Evolutionary conservation across 495 filamentous ascomycete species (phyloP).

Genomic region (Hyaloscypha variabilis): DNA sequence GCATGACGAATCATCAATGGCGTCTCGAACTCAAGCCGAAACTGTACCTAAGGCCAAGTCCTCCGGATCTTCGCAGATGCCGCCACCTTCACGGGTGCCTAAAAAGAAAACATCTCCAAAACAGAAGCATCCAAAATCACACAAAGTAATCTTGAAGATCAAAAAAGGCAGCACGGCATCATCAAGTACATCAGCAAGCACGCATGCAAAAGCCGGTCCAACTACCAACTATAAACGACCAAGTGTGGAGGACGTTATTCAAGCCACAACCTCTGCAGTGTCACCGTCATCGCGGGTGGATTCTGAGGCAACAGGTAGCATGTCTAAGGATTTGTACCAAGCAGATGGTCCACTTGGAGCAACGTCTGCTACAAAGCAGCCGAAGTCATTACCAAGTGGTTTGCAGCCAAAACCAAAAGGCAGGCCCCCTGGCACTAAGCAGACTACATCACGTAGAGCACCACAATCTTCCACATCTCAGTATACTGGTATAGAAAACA

Average conservation of each 20-base stretch:
- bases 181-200: neutral
- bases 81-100: neutral
- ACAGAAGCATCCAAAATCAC: neutral
- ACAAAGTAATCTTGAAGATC: neutral
- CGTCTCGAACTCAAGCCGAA: neutral
- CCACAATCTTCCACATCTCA: neutral
- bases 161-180: neutral
- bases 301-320: too few relatives aligned
- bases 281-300: too few relatives aligned
- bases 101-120: neutral
- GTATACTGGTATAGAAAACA: neutral
- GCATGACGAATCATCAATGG: neutral
- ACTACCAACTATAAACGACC: too few relatives aligned
- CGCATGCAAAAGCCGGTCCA: neutral
- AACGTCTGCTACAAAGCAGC: neutral
- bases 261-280: too few relatives aligned
- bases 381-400: neutral
- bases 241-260: too few relatives aligned
- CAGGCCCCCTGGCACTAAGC: neutral
- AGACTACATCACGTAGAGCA: neutral
- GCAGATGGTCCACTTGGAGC: neutral
- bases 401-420: neutral
- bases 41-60: neutral
- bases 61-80: neutral
- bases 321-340: too few relatives aligned